phyloP scores from a whole-genome alignment of 441 rosid species.

The Theobroma grandiflorum region DNA sequence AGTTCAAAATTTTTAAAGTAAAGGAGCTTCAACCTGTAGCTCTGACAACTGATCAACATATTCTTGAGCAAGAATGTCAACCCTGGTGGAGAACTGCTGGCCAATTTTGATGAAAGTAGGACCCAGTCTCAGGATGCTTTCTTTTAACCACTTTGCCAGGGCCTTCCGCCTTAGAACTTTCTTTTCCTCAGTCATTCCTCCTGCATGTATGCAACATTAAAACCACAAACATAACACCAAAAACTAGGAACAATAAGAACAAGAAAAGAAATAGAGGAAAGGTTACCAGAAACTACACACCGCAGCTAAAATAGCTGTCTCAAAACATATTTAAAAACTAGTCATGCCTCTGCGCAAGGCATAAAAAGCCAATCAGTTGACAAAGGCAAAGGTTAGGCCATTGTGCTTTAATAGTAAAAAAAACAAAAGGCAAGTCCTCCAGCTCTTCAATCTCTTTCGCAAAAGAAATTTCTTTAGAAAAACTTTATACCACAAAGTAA shows the following conservation, averaged over 20 bases:
- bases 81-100: slow-evolving; percentile 98
- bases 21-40: slow-evolving; percentile 75
- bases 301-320: background rate
- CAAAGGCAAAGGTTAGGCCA: background rate
- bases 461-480: background rate
- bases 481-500: background rate
- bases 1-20: slow-evolving; percentile 9
- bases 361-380: background rate
- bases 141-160: slow-evolving; percentile 96
- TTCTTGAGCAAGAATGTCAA: slow-evolving; percentile 98
- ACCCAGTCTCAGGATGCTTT: slow-evolving; percentile 88
- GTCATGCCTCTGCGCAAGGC: background rate
- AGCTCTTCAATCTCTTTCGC: background rate
- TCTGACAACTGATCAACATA: slow-evolving; percentile 97
- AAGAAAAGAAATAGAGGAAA: background rate
- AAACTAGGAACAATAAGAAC: background rate
- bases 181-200: slow-evolving; percentile 91
- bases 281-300: background rate
- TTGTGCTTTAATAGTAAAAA: background rate
- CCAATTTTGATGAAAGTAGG: slow-evolving; percentile 99
- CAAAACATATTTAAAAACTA: slow-evolving; percentile 2
- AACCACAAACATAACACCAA: slow-evolving; percentile 9
- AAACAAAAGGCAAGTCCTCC: background rate
- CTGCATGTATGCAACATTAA: slow-evolving; percentile 45
- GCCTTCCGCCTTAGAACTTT: slow-evolving; percentile 69